Percentiles rank a stretch among this genome's conserved stretches.
These are phyloP conservation scores for Grifola frondosa DNA, from an alignment of 1,284 basidiomycete species.

Conservation along the genomic window DNA sequence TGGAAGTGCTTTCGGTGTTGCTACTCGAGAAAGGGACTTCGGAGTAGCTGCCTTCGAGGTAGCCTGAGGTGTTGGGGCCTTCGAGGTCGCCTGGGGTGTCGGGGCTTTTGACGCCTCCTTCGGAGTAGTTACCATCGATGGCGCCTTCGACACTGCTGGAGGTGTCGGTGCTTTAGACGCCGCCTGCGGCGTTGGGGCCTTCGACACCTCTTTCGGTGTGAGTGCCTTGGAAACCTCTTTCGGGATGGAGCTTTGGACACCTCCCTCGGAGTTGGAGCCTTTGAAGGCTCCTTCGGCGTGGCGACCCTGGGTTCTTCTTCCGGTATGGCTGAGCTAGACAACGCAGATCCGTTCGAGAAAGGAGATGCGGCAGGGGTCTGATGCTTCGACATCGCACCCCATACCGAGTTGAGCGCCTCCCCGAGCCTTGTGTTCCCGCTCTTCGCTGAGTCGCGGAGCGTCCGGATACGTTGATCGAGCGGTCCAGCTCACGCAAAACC, in stretches of 20 bases:
- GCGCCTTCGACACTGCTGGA: slow-evolving; percentile 15
- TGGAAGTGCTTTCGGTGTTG: slow-evolving; percentile 19
- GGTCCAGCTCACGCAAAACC: slow-evolving; percentile 24
- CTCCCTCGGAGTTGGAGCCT: slow-evolving; percentile 13
- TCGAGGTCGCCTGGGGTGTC: slow-evolving; percentile 19
- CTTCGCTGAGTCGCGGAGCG: slow-evolving; percentile 31
- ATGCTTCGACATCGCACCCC: slow-evolving; percentile 29
- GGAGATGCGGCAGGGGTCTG: slow-evolving; percentile 24
- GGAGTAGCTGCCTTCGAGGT: slow-evolving; percentile 25
- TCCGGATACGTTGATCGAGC: slow-evolving; percentile 28
- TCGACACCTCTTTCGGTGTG: slow-evolving; percentile 19
- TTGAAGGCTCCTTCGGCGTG: slow-evolving; percentile 17
- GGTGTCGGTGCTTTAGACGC: slow-evolving; percentile 21
- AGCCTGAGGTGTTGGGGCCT: slow-evolving; percentile 18
- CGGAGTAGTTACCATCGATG: no score
- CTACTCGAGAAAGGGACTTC: slow-evolving; percentile 21
- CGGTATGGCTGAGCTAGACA: slow-evolving; percentile 20
- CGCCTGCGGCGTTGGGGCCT: slow-evolving; percentile 14
- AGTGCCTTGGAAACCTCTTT: slow-evolving; percentile 12
- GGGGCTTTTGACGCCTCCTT: slow-evolving; percentile 22
- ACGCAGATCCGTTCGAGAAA: slow-evolving; percentile 12
- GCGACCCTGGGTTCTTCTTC: slow-evolving; percentile 23
- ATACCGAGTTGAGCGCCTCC: slow-evolving; percentile 32
- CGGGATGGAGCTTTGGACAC: slow-evolving; percentile 20
- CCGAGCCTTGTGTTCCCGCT: slow-evolving; percentile 32